A percentile compares a stretch with the other conserved stretches of the same genome.
Evolutionary conservation across 495 filamentous ascomycete species (phyloP).

Genomic region (Talaromyces nanjingensis): DNA sequence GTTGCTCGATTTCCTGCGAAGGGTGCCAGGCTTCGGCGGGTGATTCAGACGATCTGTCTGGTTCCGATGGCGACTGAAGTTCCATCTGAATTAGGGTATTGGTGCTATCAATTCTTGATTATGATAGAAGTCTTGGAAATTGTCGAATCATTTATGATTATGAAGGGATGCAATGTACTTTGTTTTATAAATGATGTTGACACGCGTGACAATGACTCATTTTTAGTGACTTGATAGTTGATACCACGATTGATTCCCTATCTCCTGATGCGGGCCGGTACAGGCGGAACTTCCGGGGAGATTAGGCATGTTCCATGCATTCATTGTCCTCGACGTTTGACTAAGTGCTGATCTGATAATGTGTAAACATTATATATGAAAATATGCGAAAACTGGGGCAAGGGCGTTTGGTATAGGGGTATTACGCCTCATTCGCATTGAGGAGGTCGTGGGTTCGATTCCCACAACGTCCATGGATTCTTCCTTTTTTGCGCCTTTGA

Average conservation of each 20-base stretch:
- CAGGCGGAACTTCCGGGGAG: background rate
- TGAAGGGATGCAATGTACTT: no score
- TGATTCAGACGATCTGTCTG: background rate
- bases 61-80: background rate
- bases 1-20: conserved; percentile 24
- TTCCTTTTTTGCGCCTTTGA: background rate
- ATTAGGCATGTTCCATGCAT: background rate
- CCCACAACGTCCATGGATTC: background rate
- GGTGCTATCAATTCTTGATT: no score
- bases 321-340: no score
- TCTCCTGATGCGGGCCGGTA: no score
- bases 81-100: background rate
- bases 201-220: no score
- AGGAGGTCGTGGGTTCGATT: conserved; percentile 2
- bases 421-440: conserved; percentile 5
- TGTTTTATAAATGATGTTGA: no score
- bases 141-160: no score
- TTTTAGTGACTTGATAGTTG: no score
- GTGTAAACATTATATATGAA: background rate
- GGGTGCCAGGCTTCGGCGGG: background rate
- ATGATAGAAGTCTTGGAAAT: no score
- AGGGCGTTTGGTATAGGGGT: conserved; percentile 4
- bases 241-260: no score
- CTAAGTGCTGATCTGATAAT: no score
- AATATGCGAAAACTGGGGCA: background rate